Conservation (phyloP, 768 basidiomycete genomes). For the Phaeotremella skinneri region DNA sequence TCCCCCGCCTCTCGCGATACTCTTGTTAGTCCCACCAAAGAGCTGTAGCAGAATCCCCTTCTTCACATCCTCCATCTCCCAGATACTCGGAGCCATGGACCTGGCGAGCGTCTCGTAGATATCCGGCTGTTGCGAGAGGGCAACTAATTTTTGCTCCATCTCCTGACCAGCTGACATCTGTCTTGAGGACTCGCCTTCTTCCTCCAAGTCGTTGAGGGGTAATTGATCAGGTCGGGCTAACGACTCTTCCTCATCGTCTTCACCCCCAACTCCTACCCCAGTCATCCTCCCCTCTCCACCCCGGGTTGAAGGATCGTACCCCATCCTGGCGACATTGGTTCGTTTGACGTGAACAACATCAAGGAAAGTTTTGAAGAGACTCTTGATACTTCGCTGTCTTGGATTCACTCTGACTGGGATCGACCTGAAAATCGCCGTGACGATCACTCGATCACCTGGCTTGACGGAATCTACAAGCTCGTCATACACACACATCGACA, state of each 20-base stretch:
- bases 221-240: slow-evolving; percentile 35
- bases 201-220: slow-evolving; percentile 26
- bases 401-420: slow-evolving; percentile 95
- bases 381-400: slow-evolving; percentile 83
- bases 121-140: slow-evolving; percentile 71
- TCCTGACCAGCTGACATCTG: slow-evolving; percentile 57
- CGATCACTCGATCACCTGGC: slow-evolving; percentile 86
- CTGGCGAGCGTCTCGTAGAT: slow-evolving; percentile 81
- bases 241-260: slow-evolving; percentile 63
- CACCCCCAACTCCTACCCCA: slow-evolving; percentile 65
- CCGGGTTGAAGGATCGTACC: slow-evolving; percentile 75
- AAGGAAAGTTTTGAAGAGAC: slow-evolving; percentile 94
- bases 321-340: slow-evolving; percentile 63
- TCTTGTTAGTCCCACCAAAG: slow-evolving; percentile 98
- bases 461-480: slow-evolving; percentile 95
- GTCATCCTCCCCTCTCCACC: slow-evolving; percentile 61
- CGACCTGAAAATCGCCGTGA: slow-evolving; percentile 92
- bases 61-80: slow-evolving; percentile 98
- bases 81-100: slow-evolving; percentile 89
- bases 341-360: slow-evolving; percentile 90
- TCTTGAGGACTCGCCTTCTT: slow-evolving; percentile 52
- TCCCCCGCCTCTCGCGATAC: slow-evolving; percentile 84
- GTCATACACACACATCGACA: slow-evolving; percentile 95
- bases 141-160: slow-evolving; percentile 72
- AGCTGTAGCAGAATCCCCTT: slow-evolving; percentile 94